Percentiles rank a stretch among this genome's conserved stretches.
Evolutionary conservation across 495 filamentous ascomycete species (phyloP).

Genomic region (Cladorrhinum samala): DNA sequence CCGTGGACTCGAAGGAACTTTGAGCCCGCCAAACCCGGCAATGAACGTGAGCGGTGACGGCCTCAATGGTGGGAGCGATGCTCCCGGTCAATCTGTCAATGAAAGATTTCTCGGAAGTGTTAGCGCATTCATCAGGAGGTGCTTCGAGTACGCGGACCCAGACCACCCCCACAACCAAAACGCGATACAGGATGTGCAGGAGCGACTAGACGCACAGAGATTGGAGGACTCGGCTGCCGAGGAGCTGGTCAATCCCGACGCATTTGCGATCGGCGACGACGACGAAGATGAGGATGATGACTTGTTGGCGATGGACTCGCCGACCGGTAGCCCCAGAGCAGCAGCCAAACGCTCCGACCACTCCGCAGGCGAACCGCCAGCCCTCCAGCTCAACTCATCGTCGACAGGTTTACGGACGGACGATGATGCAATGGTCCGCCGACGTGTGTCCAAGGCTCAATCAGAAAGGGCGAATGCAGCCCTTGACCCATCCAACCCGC

Average conservation of each 20-base stretch:
- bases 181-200: conserved; percentile 8
- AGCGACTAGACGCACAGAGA: conserved; percentile 10
- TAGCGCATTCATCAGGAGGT: conserved; percentile 89
- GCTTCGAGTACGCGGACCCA: conserved; percentile 97
- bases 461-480: conserved; percentile 72
- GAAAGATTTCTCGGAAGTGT: conserved; percentile 87
- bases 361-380: conserved; percentile 9
- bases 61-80: conserved; percentile 23
- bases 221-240: conserved; percentile 25
- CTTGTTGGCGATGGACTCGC: conserved; percentile 51
- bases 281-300: conserved; percentile 65
- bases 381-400: conserved; percentile 19
- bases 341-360: conserved; percentile 26
- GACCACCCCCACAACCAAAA: conserved; percentile 62
- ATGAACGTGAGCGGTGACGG: conserved; percentile 31
- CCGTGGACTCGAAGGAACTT: conserved; percentile 69
- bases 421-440: conserved; percentile 15
- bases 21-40: conserved; percentile 46
- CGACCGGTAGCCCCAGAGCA: conserved; percentile 29
- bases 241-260: conserved; percentile 40
- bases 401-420: background rate
- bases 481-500: conserved; percentile 82
- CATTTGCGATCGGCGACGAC: conserved; percentile 77
- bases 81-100: conserved; percentile 45
- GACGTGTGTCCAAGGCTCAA: conserved; percentile 48